phyloP scores from a whole-genome alignment of 2,329 filamentous ascomycete species.

The Phoma sp. region DNA sequence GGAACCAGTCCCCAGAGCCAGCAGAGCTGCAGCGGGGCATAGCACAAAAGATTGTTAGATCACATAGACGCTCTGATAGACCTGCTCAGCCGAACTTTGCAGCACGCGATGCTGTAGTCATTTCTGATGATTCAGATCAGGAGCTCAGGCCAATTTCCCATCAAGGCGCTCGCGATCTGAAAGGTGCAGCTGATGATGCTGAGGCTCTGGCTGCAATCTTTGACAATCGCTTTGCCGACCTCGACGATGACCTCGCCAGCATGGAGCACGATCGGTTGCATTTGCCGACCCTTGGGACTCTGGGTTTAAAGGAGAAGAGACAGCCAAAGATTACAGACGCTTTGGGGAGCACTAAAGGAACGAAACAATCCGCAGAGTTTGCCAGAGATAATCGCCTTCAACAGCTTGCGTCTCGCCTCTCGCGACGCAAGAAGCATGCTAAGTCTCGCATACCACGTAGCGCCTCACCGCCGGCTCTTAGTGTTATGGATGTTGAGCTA shows the following conservation, averaged over 20 bases:
- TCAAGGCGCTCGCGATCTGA: conserved; percentile 14
- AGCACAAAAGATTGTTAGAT: conserved; percentile 36
- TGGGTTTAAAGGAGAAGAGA: conserved; percentile 35
- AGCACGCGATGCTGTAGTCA: conserved; percentile 31
- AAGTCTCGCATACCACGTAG: conserved; percentile 18
- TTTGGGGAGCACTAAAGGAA: conserved; percentile 34
- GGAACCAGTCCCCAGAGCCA: conserved; percentile 28
- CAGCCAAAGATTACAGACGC: conserved; percentile 49
- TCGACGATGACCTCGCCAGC: conserved; percentile 41
- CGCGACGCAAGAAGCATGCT: conserved; percentile 13
- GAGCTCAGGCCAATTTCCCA: conserved; percentile 16
- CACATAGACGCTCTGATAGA: conserved; percentile 1
- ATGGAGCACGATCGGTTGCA: conserved; percentile 57
- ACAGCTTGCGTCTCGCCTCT: neutral
- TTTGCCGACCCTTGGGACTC: conserved; percentile 32
- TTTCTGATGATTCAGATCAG: conserved; percentile 47
- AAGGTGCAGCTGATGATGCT: conserved; percentile 27
- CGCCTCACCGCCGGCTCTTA: conserved; percentile 43
- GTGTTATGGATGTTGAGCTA: conserved; percentile 59
- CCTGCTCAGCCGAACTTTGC: neutral
- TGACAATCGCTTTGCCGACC: conserved; percentile 33
- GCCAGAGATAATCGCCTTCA: neutral
- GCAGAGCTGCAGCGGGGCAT: conserved; percentile 42
- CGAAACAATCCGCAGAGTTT: neutral
- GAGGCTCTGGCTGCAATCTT: conserved; percentile 31